Evolutionary conservation across 257 asterid genomes (phyloP).

Genomic region (Craterostigma plantagineum): DNA sequence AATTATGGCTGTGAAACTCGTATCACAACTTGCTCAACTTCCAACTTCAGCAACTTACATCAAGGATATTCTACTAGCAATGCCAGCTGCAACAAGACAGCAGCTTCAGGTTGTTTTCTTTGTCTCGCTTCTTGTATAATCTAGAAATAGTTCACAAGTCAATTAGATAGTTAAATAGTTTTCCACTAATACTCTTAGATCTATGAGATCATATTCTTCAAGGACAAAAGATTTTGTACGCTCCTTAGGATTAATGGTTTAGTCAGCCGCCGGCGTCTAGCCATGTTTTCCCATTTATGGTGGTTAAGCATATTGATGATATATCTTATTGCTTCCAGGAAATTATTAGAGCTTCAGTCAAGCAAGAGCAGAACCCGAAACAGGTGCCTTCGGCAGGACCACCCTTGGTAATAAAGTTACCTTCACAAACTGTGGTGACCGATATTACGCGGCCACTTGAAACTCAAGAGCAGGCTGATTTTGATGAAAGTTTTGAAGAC

Average conservation of each 20-base stretch:
- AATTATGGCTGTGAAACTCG: constrained; percentile 42
- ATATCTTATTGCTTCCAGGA: constrained; percentile 38
- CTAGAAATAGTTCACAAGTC: no score
- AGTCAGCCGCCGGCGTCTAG: no score
- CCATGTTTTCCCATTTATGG: no score
- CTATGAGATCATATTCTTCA: no score
- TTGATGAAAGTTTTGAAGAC: constrained; percentile 16
- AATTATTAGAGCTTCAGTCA: constrained; percentile 69
- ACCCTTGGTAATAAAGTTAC: constrained; percentile 56
- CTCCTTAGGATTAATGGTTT: no score
- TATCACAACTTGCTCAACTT: constrained; percentile 89
- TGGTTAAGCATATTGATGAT: not conserved
- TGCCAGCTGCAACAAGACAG: constrained; percentile 68
- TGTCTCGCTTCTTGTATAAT: not conserved
- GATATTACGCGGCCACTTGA: constrained; percentile 19
- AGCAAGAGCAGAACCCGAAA: constrained; percentile 43
- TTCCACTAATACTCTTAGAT: no score
- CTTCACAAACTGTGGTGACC: constrained; percentile 27
- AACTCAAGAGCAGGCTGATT: constrained; percentile 19
- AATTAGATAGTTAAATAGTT: no score
- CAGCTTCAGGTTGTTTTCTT: constrained; percentile 68
- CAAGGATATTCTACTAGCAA: constrained; percentile 59
- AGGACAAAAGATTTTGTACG: no score
- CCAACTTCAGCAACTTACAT: constrained; percentile 50
- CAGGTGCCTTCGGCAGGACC: constrained; percentile 29